Conservation (phyloP, 2,329 filamentous ascomycete species). For the Mycogone perniciosa region DNA sequence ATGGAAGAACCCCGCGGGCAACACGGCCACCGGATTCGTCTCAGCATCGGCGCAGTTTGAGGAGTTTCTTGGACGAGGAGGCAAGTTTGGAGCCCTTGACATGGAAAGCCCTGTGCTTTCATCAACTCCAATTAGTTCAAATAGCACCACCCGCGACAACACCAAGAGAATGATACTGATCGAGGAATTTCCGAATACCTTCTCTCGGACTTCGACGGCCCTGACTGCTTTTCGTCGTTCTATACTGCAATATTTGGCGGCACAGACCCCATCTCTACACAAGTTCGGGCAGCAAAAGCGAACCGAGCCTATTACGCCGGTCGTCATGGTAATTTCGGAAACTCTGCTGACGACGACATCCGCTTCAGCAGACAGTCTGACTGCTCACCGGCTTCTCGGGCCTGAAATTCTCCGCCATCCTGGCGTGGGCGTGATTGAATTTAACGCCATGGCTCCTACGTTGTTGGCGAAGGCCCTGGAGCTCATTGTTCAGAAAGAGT, state of each 20-base stretch:
- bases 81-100: slow-evolving; percentile 70
- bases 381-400: slow-evolving; percentile 81
- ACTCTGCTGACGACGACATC: slow-evolving; percentile 80
- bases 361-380: slow-evolving; percentile 83
- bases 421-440: slow-evolving; percentile 74
- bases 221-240: slow-evolving; percentile 68
- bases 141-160: slow-evolving; percentile 15
- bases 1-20: slow-evolving; percentile 77
- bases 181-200: slow-evolving; percentile 76
- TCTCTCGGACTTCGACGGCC: slow-evolving; percentile 57
- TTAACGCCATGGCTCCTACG: slow-evolving; percentile 86
- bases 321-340: slow-evolving; percentile 89
- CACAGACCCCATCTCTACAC: slow-evolving; percentile 53
- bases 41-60: slow-evolving; percentile 80
- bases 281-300: slow-evolving; percentile 37
- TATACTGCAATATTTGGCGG: slow-evolving; percentile 67
- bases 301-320: slow-evolving; percentile 53
- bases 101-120: slow-evolving; percentile 24
- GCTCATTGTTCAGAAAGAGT: slow-evolving; percentile 76
- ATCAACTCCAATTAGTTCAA: slow-evolving; percentile 21
- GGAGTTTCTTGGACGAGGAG: slow-evolving; percentile 78
- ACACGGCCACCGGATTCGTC: slow-evolving; percentile 52
- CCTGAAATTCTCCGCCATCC: slow-evolving; percentile 80
- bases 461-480: slow-evolving; percentile 80
- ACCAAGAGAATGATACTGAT: slow-evolving; percentile 59